Base-by-base conservation (phyloP, 2,329 filamentous ascomycete species). In the Blastomyces parvus region DNA sequence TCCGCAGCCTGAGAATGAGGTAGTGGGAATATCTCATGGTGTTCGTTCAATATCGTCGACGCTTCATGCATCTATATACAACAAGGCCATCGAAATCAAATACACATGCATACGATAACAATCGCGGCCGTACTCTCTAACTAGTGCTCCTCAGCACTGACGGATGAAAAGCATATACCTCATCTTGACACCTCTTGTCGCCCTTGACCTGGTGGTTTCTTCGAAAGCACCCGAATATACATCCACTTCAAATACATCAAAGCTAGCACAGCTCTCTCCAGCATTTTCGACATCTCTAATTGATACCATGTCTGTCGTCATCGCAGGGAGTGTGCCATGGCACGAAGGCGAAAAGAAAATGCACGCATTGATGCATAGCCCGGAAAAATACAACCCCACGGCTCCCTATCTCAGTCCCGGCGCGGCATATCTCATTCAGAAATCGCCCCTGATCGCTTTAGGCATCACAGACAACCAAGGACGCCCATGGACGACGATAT, bases 401-500 rank as follows among this genome's bases (percentile, higher is more conserved):
- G 75, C 81, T 0, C 78, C 82, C 0, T 85, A 84, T 61, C 80
- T 94, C 1, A 85, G 85, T 0, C 79, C 80, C 5, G 80, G 84
- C 19, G 86, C 87, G 27, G 84, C 80, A 1, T 77, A 80, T 66
- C 82, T 89, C 65, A 80, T 91, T 2, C 79, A 82, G 60, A 76
- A 77, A 19, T 86, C 85, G 0, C 86, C 89, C 0, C 79, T 94
- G 8, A 78, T 94, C 17, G 89, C 89, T 0, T 76, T 95, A 22
- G 90, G 90, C 0, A 84, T 88, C 0, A 75, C 92, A 1, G 90
- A 94, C 70, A 74, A 76, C 2, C 70, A 85, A 25, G 82, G 82
- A 1, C 78, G 84, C 25, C 89, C 88, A 1, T 95, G 90, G 90
- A 88, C 87, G 19, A 88, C 88, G 0, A 66, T 95, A 8, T 88